Base-by-base conservation (phyloP, 1,284 basidiomycete genomes). In the Ustilago cynodontis region DNA sequence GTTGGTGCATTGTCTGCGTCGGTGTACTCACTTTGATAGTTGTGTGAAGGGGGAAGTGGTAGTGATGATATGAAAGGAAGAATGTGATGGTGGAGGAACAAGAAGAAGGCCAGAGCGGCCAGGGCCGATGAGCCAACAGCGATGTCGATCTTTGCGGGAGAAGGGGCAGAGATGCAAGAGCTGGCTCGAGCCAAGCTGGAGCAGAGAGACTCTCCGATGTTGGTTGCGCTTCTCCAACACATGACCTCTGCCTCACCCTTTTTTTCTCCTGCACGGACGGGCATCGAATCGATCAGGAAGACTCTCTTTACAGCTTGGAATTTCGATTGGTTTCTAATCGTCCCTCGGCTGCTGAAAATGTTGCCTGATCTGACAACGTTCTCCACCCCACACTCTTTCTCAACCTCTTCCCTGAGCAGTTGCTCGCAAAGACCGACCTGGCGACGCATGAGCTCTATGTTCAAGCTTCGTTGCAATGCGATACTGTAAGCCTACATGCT, bases 21-120 rank as follows among this genome's bases (percentile, higher is more conserved):
- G 11, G n/a, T 7, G 14, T 45, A 72, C 70, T 72, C 60, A 72
- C 70, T 72, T 72, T 63, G 60, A 56, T 64, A 55, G 22, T 45
- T 41, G 35, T 56, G 49, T 31, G 35, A 47, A 28, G 39, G 35
- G 45, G 10, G 49, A 39, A 43, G 41, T 10, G 35, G 16, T 39
- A 55, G 54, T 43, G 59, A 56, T 60, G 51, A 39, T 58, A 41
- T 31, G 26, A 24, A 50, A 45, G 54, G 35, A 18, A 57, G 29
- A 28, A 51, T 20, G 49, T 41, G 58, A 52, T 61, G 50, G 39
- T 61, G 49, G n/a, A 26, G 57, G 28, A 58, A 24, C 41, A 64
- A 20, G 47, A 14, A n/a, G 43, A 26, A 49, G 47, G 28, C 26
- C 14, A 49, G 33, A 22, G 53, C 24, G 24, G 9, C 35, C 3